Conservation (phyloP, 306 rosid species). For the Cucurbita argyrosperma region DNA sequence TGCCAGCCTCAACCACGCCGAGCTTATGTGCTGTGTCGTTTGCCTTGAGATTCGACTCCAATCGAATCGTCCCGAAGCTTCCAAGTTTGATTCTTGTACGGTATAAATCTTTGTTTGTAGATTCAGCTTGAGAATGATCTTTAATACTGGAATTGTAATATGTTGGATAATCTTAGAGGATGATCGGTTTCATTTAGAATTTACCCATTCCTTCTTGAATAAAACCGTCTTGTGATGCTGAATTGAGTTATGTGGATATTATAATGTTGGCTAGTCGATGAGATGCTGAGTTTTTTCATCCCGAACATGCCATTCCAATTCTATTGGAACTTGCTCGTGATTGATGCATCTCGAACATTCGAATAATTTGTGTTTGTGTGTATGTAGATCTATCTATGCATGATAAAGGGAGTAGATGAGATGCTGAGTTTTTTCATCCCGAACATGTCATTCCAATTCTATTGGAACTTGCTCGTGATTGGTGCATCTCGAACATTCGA, state of each 20-base stretch:
- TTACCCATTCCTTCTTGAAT: not conserved
- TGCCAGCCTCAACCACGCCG: conserved; percentile 16
- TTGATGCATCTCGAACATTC: not conserved
- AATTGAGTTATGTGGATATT: not conserved
- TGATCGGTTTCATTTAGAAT: not conserved
- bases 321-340: not conserved
- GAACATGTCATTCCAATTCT: not conserved
- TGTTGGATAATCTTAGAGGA: not conserved
- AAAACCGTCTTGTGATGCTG: not conserved
- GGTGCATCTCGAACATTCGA: not conserved
- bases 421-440: not conserved
- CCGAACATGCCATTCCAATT: not conserved
- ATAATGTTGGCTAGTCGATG: not conserved
- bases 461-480: not conserved
- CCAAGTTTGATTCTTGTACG: not conserved
- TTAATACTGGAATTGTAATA: not conserved
- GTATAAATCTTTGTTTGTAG: not conserved
- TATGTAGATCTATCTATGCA: not conserved
- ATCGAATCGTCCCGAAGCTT: not conserved
- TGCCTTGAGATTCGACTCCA: not conserved
- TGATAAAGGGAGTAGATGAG: not conserved
- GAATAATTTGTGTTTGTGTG: not conserved
- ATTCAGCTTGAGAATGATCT: not conserved
- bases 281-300: not conserved
- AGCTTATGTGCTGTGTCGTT: not conserved